Evolutionary conservation across 371 early-diverging fungal species (phyloP), one percentile per base, ranked within the genome.

Genomic region (Nematocida homosporus): DNA sequence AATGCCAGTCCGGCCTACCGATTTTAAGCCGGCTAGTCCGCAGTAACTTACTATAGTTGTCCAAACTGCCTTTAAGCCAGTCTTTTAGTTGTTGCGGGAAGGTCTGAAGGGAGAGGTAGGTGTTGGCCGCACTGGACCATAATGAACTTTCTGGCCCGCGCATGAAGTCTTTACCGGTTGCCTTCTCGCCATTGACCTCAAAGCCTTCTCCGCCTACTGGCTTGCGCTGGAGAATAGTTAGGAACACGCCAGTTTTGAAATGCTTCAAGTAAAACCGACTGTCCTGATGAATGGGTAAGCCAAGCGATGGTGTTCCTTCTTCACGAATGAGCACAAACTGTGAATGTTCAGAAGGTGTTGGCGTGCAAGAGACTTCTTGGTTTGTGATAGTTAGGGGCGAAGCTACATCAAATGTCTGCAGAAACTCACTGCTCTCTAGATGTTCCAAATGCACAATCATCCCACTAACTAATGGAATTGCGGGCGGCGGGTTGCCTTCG

Each of bases 101-200:
- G 23, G 47, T 23, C 18, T 23, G 47, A 23, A 44, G 23, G 47
- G 18, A 18, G 47, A 23, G 20, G n/a, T 13, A n/a, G 34, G 34
- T 47, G n/a, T n/a, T 10, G n/a, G 13, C 16, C 27, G 10, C 4
- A n/a, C 25, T 42, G 2, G n/a, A 16, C 69, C 69, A 69, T 37
- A 69, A 63, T 16, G 23, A 69, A 0, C 13, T 35, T 38, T 23
- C 55, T 25, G 20, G 16, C 16, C 0, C 48, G 8, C 0, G 29
- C 25, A n/a, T 20, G 1, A 16, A 27, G 23, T 61, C 57, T 47
- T 16, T 47, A 54, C 63, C 75, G 10, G 50, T 29, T 6, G 10
- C 61, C 47, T 72, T 63, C 50, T 68, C 47, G 13, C 75, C 75
- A 37, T 48, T 47, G 34, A 72, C 50, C 47, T 72, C 75, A 48